Evolutionary conservation across 768 basidiomycete genomes (phyloP).

Genomic region (Collybia sp.): DNA sequence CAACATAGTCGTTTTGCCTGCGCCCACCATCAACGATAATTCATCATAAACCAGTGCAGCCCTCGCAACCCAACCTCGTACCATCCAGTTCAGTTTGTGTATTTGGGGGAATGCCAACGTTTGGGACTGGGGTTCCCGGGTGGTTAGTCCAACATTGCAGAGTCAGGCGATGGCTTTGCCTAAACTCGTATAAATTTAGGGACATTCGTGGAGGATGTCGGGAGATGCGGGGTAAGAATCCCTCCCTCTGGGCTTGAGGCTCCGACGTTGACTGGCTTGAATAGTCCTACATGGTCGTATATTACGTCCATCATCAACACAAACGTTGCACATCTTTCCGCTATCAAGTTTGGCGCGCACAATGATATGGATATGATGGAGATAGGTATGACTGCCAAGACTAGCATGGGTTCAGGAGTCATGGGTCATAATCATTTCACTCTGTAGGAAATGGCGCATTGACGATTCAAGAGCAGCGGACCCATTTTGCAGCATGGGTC

Average conservation of each 20-base stretch:
- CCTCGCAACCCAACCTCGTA: slow-evolving; percentile 35
- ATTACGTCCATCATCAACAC: slow-evolving; percentile 39
- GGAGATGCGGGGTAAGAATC: slow-evolving; percentile 33
- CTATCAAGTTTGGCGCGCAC: slow-evolving; percentile 42
- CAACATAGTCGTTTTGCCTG: neutral
- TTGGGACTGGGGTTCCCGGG: slow-evolving; percentile 55
- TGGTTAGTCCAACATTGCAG: slow-evolving; percentile 23
- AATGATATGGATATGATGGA: slow-evolving; percentile 63
- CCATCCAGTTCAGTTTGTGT: slow-evolving; percentile 47
- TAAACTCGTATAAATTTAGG: slow-evolving; percentile 19
- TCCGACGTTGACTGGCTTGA: neutral
- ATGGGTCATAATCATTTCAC: too few species aligned
- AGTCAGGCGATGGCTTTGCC: neutral
- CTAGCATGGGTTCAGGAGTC: too few species aligned
- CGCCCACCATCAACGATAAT: neutral
- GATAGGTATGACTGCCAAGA: slow-evolving; percentile 28
- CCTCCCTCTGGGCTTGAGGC: neutral
- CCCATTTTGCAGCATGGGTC: slow-evolving; percentile 57
- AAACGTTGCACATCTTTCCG: slow-evolving; percentile 36
- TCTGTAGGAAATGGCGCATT: slow-evolving; percentile 40
- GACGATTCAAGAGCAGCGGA: slow-evolving; percentile 44
- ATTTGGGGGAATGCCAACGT: slow-evolving; percentile 53
- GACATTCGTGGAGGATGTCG: slow-evolving; percentile 53
- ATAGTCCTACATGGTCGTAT: slow-evolving; percentile 43
- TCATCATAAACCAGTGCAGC: slow-evolving; percentile 28